Conservation (phyloP, 192 early-diverging fungal species). For the Radiomyces spectabilis region DNA sequence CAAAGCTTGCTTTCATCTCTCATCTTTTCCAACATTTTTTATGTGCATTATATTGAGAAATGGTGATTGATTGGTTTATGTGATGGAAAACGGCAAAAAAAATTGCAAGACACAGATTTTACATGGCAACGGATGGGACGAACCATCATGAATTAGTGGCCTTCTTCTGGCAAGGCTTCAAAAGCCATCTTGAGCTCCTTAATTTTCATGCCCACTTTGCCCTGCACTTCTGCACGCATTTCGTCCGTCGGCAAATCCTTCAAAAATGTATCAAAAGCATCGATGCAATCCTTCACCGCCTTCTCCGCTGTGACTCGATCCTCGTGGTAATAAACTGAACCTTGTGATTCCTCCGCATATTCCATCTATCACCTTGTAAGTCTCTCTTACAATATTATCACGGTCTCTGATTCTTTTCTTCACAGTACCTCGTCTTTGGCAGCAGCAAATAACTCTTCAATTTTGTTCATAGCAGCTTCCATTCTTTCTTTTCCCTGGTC, state of each 20-base stretch:
- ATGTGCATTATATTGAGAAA: no score
- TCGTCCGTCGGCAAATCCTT: conserved; percentile 9
- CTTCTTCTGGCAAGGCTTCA: conserved; percentile 13
- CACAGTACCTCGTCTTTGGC: conserved; percentile 18
- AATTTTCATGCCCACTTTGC: conserved; percentile 17
- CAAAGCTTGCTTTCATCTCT: no score
- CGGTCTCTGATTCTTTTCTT: not conserved
- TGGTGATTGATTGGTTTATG: no score
- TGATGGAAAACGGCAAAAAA: no score
- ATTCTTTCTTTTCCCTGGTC: not conserved
- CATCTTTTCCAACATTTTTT: no score
- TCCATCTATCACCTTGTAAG: conserved; percentile 7
- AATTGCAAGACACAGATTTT: no score
- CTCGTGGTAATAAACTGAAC: conserved; percentile 23
- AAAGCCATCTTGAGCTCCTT: conserved; percentile 13
- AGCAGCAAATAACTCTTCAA: conserved; percentile 10
- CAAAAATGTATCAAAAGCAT: conserved; percentile 8
- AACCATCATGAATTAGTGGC: no score
- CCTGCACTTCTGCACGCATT: conserved; percentile 11
- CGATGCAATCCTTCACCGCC: conserved; percentile 13
- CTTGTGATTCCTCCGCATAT: conserved; percentile 24
- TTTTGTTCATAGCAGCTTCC: conserved; percentile 9
- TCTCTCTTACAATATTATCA: not conserved
- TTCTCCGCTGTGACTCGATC: conserved; percentile 10
- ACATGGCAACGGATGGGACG: no score